phyloP scores from a whole-genome alignment of 345 rosid species.

The Toxicodendron radicans region DNA sequence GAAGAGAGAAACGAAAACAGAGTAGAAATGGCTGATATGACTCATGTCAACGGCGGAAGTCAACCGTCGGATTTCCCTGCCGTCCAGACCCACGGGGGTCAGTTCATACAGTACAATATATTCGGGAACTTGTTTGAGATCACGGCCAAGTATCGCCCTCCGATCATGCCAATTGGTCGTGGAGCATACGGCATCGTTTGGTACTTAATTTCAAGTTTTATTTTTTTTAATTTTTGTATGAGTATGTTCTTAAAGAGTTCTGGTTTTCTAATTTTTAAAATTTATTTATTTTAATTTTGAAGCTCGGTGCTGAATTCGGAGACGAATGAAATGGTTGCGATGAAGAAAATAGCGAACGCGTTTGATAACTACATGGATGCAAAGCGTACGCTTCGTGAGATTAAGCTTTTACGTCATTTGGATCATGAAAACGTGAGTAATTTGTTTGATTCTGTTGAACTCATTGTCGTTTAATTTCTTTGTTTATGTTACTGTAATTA shows the following conservation, averaged over 20 bases:
- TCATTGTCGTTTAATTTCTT: neutral
- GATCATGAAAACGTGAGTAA: conserved; percentile 87
- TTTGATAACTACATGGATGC: conserved; percentile 97
- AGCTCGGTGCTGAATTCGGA: conserved; percentile 92
- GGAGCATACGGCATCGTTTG: conserved; percentile 99
- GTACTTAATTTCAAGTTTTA: conserved; percentile 38
- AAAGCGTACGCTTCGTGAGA: conserved; percentile 97
- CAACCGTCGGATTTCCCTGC: conserved; percentile 74
- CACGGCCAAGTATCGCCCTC: conserved; percentile 85
- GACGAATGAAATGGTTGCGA: conserved; percentile 92
- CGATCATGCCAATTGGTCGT: conserved; percentile 93
- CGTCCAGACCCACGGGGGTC: conserved; percentile 68
- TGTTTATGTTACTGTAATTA: neutral
- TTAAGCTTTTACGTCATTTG: conserved; percentile 92
- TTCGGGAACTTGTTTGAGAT: conserved; percentile 82
- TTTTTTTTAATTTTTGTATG: neutral
- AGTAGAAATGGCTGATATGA: conserved; percentile 35
- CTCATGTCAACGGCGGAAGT: conserved; percentile 38
- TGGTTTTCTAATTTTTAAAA: neutral
- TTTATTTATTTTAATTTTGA: conserved; percentile 7
- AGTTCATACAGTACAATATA: conserved; percentile 64
- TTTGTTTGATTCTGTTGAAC: neutral
- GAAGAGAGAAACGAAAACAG: conserved; percentile 10
- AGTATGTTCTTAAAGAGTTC: too few species aligned
- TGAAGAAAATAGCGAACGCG: conserved; percentile 95